These are phyloP conservation scores for Paramecium sexaurelia DNA, from an alignment of 73 alveolate species.

Conservation along the genomic window DNA sequence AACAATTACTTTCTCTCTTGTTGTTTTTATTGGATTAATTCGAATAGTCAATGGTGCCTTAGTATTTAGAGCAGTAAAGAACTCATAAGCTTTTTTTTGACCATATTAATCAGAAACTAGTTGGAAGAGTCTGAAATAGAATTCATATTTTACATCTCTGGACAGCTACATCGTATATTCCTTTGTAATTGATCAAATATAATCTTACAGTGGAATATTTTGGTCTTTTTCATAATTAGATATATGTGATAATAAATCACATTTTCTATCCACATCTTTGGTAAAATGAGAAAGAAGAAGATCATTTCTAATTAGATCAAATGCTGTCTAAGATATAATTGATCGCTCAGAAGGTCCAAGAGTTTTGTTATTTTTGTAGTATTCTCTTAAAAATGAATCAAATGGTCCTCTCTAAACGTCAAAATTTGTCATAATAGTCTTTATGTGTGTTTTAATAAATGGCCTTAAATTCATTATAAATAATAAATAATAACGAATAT, in stretches of 20 bases:
- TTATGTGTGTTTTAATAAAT: conserved; percentile 31
- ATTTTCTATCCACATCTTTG: conserved; percentile 45
- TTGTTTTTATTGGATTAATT: conserved; percentile 78
- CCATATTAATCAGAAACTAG: conserved; percentile 77
- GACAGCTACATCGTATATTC: conserved; percentile 79
- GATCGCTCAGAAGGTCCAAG: conserved; percentile 63
- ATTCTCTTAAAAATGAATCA: conserved; percentile 55
- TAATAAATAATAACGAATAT: conserved; percentile 15
- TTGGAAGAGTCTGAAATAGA: conserved; percentile 69
- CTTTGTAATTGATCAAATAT: conserved; percentile 48
- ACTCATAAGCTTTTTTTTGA: conserved; percentile 74
- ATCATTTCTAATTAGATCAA: conserved; percentile 57
- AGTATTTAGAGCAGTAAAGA: conserved; percentile 70
- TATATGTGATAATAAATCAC: conserved; percentile 23
- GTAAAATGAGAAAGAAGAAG: conserved; percentile 54
- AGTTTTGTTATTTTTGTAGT: conserved; percentile 56
- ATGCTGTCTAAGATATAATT: conserved; percentile 41
- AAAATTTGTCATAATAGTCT: not conserved
- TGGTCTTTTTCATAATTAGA: conserved; percentile 4
- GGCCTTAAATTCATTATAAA: conserved; percentile 44
- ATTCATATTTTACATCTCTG: conserved; percentile 70
- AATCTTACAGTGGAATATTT: conserved; percentile 64
- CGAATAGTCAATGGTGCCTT: conserved; percentile 79
- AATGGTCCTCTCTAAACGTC: conserved; percentile 50
- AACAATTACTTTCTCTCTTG: conserved; percentile 71